A percentile compares a stretch with the other conserved stretches of the same genome.
phyloP scores from a whole-genome alignment of 139 green algal species.

The Astrephomene gubernaculifera region DNA sequence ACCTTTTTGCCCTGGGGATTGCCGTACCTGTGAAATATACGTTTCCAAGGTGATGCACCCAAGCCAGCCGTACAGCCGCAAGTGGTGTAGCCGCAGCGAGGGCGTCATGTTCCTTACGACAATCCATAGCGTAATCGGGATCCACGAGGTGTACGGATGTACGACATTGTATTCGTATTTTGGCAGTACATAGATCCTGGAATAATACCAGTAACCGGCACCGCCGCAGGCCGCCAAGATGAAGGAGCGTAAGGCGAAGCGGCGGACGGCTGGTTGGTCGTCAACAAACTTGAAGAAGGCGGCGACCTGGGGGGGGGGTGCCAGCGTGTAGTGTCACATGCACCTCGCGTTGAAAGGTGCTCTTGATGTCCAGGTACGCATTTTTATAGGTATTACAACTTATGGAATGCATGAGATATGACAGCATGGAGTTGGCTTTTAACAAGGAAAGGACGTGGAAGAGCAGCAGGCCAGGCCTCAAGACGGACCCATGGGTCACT shows the following conservation, averaged over 20 bases:
- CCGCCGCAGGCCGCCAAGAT: conserved; percentile 47
- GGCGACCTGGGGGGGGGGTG: too few relatives aligned
- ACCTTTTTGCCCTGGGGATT: background rate
- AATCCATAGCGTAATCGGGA: conserved; percentile 92
- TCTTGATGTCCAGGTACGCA: too few relatives aligned
- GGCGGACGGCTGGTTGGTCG: conserved; percentile 47
- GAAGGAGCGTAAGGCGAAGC: conserved; percentile 42
- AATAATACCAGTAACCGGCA: conserved; percentile 60
- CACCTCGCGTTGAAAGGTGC: too few relatives aligned
- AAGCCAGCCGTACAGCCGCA: conserved; percentile 92
- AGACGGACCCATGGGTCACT: too few relatives aligned
- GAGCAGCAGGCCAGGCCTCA: background rate
- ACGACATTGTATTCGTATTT: conserved; percentile 94
- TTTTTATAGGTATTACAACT: too few relatives aligned
- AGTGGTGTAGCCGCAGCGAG: conserved; percentile 68
- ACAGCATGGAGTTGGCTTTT: too few relatives aligned
- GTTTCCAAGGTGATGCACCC: conserved; percentile 98
- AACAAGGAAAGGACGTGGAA: too few relatives aligned
- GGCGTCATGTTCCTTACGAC: conserved; percentile 90
- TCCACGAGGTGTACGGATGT: conserved; percentile 97
- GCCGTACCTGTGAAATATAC: conserved; percentile 70
- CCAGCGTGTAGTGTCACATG: too few relatives aligned
- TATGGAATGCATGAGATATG: too few relatives aligned
- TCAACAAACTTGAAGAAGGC: conserved; percentile 72
- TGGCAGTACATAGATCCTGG: conserved; percentile 73